A percentile compares a stretch with the other conserved stretches of the same genome.
These are phyloP conservation scores for Fusarium pseudocircinatum DNA, from an alignment of 2,329 filamentous ascomycete species.

Conservation along the genomic window DNA sequence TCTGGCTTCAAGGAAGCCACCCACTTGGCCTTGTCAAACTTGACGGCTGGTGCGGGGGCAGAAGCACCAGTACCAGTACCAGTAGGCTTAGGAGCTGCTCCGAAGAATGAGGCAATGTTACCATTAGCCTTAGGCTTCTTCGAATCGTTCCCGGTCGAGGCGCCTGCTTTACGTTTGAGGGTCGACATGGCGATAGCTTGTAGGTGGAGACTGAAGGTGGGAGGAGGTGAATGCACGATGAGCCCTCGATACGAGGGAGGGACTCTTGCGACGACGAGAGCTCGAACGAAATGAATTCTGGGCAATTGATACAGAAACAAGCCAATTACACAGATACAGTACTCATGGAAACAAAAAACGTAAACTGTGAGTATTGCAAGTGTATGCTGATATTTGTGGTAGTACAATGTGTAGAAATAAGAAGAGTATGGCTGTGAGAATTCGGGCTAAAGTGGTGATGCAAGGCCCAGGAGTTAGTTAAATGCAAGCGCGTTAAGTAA, in stretches of 20 bases:
- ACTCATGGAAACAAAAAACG: background rate
- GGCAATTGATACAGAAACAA: background rate
- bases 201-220: slow-evolving; percentile 26
- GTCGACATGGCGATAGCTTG: slow-evolving; percentile 57
- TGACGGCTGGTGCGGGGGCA: slow-evolving; percentile 52
- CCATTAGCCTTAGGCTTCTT: slow-evolving; percentile 80
- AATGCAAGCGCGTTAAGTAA: slow-evolving; percentile 27
- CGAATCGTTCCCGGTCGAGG: slow-evolving; percentile 57
- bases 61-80: slow-evolving; percentile 43
- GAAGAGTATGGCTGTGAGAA: slow-evolving; percentile 11
- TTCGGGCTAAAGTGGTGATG: slow-evolving; percentile 26
- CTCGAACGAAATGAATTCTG: slow-evolving; percentile 29
- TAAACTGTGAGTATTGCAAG: background rate
- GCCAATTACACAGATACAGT: background rate
- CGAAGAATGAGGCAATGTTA: slow-evolving; percentile 92
- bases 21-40: slow-evolving; percentile 93
- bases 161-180: slow-evolving; percentile 73
- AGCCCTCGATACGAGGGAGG: slow-evolving; percentile 27
- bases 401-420: slow-evolving; percentile 4
- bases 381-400: background rate
- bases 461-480: slow-evolving; percentile 25
- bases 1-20: slow-evolving; percentile 80
- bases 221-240: slow-evolving; percentile 32
- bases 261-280: slow-evolving; percentile 14
- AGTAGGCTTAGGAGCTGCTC: slow-evolving; percentile 65